phyloP scores from a whole-genome alignment of 768 basidiomycete genomes.

The Boletus tomentosulus region DNA sequence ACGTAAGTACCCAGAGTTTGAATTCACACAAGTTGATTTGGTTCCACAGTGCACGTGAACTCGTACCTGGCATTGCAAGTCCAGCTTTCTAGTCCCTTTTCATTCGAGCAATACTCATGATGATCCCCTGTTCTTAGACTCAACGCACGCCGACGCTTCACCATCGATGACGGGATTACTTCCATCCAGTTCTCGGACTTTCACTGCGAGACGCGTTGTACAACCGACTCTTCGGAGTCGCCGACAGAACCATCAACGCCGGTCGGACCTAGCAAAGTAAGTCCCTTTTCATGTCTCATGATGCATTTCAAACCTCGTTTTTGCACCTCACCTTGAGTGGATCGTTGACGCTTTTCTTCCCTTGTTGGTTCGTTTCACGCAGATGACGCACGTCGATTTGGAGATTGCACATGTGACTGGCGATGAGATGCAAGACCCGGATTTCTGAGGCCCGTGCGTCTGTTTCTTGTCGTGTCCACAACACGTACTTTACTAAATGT shows the following conservation, averaged over 20 bases:
- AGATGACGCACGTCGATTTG: background rate
- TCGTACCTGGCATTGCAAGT: slow-evolving; percentile 47
- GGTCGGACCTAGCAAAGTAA: background rate
- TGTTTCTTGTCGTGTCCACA: too few species aligned
- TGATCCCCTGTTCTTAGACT: background rate
- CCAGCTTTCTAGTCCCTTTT: background rate
- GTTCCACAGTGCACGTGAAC: slow-evolving; percentile 47
- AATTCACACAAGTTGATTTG: background rate
- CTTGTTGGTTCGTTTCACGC: background rate
- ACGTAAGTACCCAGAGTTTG: slow-evolving; percentile 25
- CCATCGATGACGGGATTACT: background rate
- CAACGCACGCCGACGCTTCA: background rate
- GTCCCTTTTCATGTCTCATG: background rate
- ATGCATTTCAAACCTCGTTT: background rate
- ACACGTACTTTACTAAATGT: too few species aligned
- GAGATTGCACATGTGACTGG: background rate
- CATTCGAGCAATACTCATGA: background rate
- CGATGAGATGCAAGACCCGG: background rate
- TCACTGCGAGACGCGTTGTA: background rate
- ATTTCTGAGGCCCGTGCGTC: too few species aligned
- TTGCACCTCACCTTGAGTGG: background rate
- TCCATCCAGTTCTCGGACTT: background rate
- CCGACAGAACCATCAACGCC: background rate
- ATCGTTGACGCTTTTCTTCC: background rate
- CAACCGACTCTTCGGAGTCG: background rate